These are phyloP conservation scores for Dendrocalamus latiflorus DNA, from an alignment of 202 grass and related monocot genomes.

Conservation along the genomic window DNA sequence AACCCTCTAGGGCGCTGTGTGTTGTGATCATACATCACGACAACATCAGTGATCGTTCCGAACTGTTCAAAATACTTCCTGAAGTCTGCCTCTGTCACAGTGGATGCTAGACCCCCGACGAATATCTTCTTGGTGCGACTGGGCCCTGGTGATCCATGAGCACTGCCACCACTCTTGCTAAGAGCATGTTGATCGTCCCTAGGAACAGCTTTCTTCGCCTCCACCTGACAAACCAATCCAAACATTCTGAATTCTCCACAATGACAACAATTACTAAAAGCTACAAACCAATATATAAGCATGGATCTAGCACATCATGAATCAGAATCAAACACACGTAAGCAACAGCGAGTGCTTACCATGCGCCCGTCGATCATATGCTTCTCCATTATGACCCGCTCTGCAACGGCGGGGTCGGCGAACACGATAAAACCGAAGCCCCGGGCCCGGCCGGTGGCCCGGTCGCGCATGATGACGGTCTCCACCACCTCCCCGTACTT, in stretches of 20 bases:
- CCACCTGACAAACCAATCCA: constrained; percentile 51
- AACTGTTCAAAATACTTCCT: constrained; percentile 79
- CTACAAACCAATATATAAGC: neutral
- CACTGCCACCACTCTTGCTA: constrained; percentile 46
- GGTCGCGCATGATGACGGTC: constrained; percentile 76
- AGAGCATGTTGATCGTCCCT: constrained; percentile 55
- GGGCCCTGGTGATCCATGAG: constrained; percentile 57
- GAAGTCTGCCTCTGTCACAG: constrained; percentile 70
- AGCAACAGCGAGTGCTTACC: constrained; percentile 42
- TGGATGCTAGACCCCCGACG: constrained; percentile 73
- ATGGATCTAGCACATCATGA: constrained; percentile 33
- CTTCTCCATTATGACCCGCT: constrained; percentile 63
- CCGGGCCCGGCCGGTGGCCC: constrained; percentile 55
- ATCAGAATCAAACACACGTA: constrained; percentile 4
- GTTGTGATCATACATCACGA: constrained; percentile 86
- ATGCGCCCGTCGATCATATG: constrained; percentile 86
- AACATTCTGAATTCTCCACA: constrained; percentile 37
- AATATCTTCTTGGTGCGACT: constrained; percentile 80
- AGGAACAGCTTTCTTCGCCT: constrained; percentile 87
- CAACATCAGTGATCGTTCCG: constrained; percentile 75
- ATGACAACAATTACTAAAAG: neutral
- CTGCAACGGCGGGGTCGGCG: constrained; percentile 51
- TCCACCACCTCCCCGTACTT: constrained; percentile 81
- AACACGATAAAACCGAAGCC: constrained; percentile 90
- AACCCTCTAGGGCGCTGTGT: constrained; percentile 76